phyloP scores from a whole-genome alignment of 2,329 filamentous ascomycete species.

The Neonectria punicea region DNA sequence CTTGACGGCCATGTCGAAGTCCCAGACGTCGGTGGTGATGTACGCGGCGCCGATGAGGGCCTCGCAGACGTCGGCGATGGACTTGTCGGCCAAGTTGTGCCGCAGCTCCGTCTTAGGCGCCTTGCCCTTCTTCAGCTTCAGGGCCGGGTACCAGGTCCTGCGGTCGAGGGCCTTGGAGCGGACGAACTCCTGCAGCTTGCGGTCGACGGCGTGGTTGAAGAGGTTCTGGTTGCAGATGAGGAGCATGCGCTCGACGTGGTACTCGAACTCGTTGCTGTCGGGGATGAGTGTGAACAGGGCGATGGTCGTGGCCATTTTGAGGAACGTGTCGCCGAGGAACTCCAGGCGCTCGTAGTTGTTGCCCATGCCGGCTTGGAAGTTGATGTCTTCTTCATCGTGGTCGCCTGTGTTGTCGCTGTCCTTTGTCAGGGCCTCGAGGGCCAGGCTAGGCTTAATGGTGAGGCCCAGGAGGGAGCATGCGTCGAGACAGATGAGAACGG shows the following conservation, averaged over 20 bases:
- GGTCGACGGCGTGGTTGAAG: conserved; percentile 77
- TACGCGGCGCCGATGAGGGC: conserved; percentile 91
- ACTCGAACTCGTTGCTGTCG: conserved; percentile 83
- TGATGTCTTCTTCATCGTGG: conserved; percentile 72
- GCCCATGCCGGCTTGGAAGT: conserved; percentile 87
- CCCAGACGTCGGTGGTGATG: conserved; percentile 56
- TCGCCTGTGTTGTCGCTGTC: conserved; percentile 88
- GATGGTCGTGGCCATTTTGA: conserved; percentile 96
- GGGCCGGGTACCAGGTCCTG: conserved; percentile 87
- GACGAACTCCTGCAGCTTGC: conserved; percentile 77
- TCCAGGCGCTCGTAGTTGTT: conserved; percentile 95
- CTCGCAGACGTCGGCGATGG: conserved; percentile 93
- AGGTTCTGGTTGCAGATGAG: conserved; percentile 93
- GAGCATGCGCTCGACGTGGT: conserved; percentile 90
- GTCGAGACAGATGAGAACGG: conserved; percentile 82
- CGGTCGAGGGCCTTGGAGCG: conserved; percentile 85
- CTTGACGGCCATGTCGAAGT: conserved; percentile 68
- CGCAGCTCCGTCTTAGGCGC: conserved; percentile 54
- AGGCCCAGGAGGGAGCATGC: conserved; percentile 74
- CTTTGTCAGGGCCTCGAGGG: conserved; percentile 91
- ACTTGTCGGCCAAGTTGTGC: conserved; percentile 85
- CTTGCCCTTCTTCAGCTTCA: conserved; percentile 81
- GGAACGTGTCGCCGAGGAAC: conserved; percentile 90
- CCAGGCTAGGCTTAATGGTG: conserved; percentile 72
- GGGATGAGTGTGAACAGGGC: conserved; percentile 82